These are phyloP conservation scores for Apophysomyces elegans DNA, from an alignment of 371 early-diverging fungal species.

Conservation along the genomic window DNA sequence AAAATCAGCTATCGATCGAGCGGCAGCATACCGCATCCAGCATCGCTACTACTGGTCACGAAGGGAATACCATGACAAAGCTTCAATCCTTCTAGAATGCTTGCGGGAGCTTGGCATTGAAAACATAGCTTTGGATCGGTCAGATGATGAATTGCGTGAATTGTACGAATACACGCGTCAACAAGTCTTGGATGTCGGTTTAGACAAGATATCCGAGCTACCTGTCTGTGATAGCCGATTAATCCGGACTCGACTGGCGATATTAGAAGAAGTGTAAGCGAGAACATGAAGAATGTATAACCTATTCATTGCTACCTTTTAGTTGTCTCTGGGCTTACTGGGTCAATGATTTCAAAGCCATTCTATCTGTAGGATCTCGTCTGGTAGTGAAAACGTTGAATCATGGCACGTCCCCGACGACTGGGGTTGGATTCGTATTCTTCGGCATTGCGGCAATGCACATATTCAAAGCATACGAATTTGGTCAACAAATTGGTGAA, in stretches of 20 bases:
- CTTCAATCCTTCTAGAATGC: constrained; percentile 41
- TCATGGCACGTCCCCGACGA: constrained; percentile 43
- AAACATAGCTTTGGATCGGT: constrained; percentile 30
- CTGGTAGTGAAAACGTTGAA: constrained; percentile 42
- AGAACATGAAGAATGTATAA: neutral
- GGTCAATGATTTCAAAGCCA: constrained; percentile 38
- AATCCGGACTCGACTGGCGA: constrained; percentile 43
- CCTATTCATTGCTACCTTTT: neutral
- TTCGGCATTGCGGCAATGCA: constrained; percentile 50
- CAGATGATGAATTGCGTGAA: constrained; percentile 25
- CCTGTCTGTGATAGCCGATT: constrained; percentile 42
- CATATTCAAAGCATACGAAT: constrained; percentile 44
- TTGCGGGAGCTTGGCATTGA: constrained; percentile 44
- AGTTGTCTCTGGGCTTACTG: constrained; percentile 48
- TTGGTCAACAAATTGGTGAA: constrained; percentile 47
- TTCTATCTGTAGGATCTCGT: constrained; percentile 35
- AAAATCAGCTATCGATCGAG: constrained; percentile 45
- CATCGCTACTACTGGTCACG: constrained; percentile 46
- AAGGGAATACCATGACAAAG: constrained; percentile 33
- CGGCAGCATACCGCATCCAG: constrained; percentile 49
- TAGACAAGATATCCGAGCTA: constrained; percentile 34
- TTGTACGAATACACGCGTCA: constrained; percentile 36
- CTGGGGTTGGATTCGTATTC: constrained; percentile 51
- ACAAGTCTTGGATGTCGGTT: constrained; percentile 37
- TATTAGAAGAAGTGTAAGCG: constrained; percentile 47